Base-by-base conservation (phyloP, 768 basidiomycete genomes). In the Kwoniella shandongensis region DNA sequence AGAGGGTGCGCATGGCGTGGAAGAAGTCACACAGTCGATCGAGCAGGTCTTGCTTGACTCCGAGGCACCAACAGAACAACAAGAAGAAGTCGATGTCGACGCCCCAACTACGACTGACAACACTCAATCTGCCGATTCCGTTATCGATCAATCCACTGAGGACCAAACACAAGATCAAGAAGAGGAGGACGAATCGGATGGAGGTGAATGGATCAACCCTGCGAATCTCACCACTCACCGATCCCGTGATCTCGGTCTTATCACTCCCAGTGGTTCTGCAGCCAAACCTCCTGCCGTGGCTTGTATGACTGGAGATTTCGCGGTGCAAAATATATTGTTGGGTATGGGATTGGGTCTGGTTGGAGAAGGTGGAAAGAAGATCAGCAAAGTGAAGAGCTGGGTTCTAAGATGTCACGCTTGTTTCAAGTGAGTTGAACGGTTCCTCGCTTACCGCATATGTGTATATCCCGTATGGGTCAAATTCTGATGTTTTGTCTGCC, bases 261-360 rank as follows among this genome's bases (percentile, higher is more conserved):
- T 94, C 27, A 88, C 91, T 3, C 80, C 82, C 10, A 61, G 50
- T 29, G 56, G 63, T 26, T 51, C 68, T 40, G 45, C 52, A 35
- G 46, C 51, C 42, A 49, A 49, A 29, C 53, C 65, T 20, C 63
- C 94, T 44, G 81, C 80, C 50, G 85, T 83, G 4, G 96, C 92
- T 17, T 96, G 93, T 74, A 91, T 98, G 88, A 98, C 96, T 8
- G 89, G 89, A 20, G 96, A 99, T 82, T 98, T 92, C 76, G 96
- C 96, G 17, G 96, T 99, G 86, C 96, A 99, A 78, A 99, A 99
- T 69, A 90, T 98, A 20, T 78, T 94, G 62, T 77, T 99, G 48
- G 93, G 96, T 76, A 92, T 98, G 88, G 88, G 88, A 0, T 78
- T 99, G 61, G 88, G 86, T 59, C 81, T 98, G 26, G 86, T 99